Evolutionary conservation across 495 filamentous ascomycete genomes (phyloP).

Genomic region (Tuber borchii): DNA sequence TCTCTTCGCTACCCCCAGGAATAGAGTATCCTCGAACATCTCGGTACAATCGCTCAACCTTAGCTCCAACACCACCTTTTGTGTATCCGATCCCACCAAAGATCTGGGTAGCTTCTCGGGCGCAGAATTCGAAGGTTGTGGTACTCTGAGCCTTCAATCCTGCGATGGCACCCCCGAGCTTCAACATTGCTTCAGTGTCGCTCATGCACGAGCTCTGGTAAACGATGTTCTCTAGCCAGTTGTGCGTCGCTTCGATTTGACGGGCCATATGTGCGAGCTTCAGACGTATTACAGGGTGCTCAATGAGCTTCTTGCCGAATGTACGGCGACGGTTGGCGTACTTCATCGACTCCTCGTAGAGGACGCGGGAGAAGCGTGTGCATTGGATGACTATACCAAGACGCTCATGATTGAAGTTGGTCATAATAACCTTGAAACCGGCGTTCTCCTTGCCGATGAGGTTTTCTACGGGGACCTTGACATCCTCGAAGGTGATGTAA

Average conservation of each 20-base stretch:
- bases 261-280: constrained; percentile 97
- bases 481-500: constrained; percentile 96
- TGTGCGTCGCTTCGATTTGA: constrained; percentile 92
- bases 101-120: constrained; percentile 92
- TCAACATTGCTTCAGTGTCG: constrained; percentile 91
- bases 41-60: constrained; percentile 90
- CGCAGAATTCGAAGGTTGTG: constrained; percentile 93
- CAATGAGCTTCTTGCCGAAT: constrained; percentile 91
- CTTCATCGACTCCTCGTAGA: constrained; percentile 91
- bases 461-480: constrained; percentile 97
- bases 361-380: constrained; percentile 88
- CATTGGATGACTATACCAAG: constrained; percentile 98
- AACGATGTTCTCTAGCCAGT: constrained; percentile 94
- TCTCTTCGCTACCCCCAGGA: constrained; percentile 93
- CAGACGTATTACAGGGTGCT: constrained; percentile 94
- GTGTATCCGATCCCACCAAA: constrained; percentile 92
- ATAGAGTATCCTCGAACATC: constrained; percentile 98
- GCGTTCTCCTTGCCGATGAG: constrained; percentile 95
- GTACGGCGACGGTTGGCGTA: constrained; percentile 94
- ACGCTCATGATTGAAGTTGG: constrained; percentile 99
- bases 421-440: constrained; percentile 98
- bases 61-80: constrained; percentile 87
- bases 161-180: constrained; percentile 90
- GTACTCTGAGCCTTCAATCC: constrained; percentile 89
- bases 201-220: constrained; percentile 90